Evolutionary conservation across 345 rosid species (phyloP), one percentile per base, ranked within the genome.

Genomic region (Corymbia maculata): DNA sequence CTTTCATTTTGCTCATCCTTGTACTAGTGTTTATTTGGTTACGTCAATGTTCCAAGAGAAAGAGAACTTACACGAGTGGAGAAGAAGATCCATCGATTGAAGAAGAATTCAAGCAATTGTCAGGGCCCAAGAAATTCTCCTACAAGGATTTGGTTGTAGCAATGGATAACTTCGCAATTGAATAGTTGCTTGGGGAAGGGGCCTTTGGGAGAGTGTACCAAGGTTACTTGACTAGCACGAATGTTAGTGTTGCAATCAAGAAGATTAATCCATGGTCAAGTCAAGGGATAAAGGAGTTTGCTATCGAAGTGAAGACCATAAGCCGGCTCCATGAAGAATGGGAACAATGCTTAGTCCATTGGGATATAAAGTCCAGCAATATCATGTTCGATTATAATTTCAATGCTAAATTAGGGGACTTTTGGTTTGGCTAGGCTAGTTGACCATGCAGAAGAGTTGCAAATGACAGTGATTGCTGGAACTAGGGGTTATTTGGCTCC

Each of bases 381-480:
- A 68, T 68, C 79, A 16, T 32, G 45, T 44, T 68, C 10, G 79
- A 32, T 32, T 16, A 22, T 3, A 0, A 68, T 68, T 4, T 32
- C 21, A 30, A 30, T 68, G 79, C 2, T 30, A 16, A 68, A 68
- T 15, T 64, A 13, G 19, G 75, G 4, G 36, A 64, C 36, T n/a
- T 64, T 64, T n/a, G 79, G 79, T 28, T 32, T 68, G 6, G 12
- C 3, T 15, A 68, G 79, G 79, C 2, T 32, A 16, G 79, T 68
- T 68, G 79, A 32, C 79, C 79, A 32, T 32, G 45, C 1, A 19
- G 9, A 32, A 32, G 79, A 16, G 22, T 30, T 32, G 32, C 79
- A 32, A 32, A 68, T 12, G 9, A 68, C 2, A 0, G 2, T 8
- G 6, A 8, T 68, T 9, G 79, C 79, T 4, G 0, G 45, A 14